Conservation (phyloP, 441 rosid species). For the Eruca vesicaria region DNA sequence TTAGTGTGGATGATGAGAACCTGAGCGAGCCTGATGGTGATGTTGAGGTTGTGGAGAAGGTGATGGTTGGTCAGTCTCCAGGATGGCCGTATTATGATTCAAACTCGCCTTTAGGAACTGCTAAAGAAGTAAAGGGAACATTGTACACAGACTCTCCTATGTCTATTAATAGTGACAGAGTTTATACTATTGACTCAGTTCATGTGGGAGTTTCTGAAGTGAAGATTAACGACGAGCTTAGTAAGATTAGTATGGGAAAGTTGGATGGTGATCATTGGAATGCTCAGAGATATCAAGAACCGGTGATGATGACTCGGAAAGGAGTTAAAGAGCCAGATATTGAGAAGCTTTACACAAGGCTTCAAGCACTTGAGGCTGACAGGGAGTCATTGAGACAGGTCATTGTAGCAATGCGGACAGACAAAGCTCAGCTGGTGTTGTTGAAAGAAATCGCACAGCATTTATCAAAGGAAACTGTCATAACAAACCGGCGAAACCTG, state of each 20-base stretch:
- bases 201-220: conserved; percentile 53
- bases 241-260: conserved; percentile 25
- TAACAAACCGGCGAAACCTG: conserved; percentile 47
- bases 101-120: conserved; percentile 46
- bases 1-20: conserved; percentile 61
- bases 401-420: conserved; percentile 88
- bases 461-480: conserved; percentile 58
- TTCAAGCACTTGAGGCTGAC: conserved; percentile 96
- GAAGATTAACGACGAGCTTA: conserved; percentile 39
- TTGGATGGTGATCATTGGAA: conserved; percentile 39
- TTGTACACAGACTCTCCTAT: conserved; percentile 57
- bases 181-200: conserved; percentile 82
- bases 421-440: conserved; percentile 81
- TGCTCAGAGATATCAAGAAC: conserved; percentile 49
- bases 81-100: conserved; percentile 46
- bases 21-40: conserved; percentile 47
- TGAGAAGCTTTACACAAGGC: conserved; percentile 84
- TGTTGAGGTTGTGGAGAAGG: conserved; percentile 57
- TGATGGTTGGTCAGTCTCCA: conserved; percentile 78
- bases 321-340: conserved; percentile 67
- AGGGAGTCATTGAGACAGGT: conserved; percentile 95
- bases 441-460: conserved; percentile 95
- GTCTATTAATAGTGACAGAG: conserved; percentile 58
- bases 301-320: conserved; percentile 25
- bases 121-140: conserved; percentile 47